Evolutionary conservation across 495 filamentous ascomycete genomes (phyloP), one percentile per base, ranked within the genome.

Genomic region (Cercophora sp.): DNA sequence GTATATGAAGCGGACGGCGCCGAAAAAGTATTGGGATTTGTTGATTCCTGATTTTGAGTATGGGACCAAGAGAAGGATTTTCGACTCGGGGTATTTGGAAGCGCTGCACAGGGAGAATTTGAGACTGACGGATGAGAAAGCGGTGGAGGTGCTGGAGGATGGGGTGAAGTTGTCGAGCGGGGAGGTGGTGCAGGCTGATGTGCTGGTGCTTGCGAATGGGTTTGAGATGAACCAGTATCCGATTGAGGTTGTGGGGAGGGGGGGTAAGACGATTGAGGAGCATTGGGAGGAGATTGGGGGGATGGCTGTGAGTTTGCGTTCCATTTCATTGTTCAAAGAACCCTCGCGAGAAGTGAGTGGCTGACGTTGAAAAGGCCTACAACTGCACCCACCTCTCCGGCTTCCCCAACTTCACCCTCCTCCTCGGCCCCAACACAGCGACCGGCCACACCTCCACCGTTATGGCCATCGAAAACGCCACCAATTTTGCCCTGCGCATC

Each of bases 61-160:
- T 29, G 72, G 72, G 11, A 76, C 73, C 59, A 76, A 76, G 59
- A 55, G 73, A 8, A 58, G 72, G 4, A 65, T 75, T 23, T 76
- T 74, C 40, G 73, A 76, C 54, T 61, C 59, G 4, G 55, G 56
- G 0, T 67, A 67, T 24, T 34, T 67, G 8, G n/a, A 54, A 27
- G 51, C 52, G 20, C 54, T 77, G 25, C 61, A 72, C 35, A 16
- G 24, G 15, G 42, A 54, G 5, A 71, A 73, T 20, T 20, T 77
- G 6, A 62, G 59, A 4, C 58, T 76, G 37, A 58, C 67, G 0
- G 24, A 61, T 8, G 66, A 71, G 51, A 57, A 54, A 1, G 70
- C 69, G 18, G 41, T 64, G 5, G 60, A 71, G 47, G 58, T 78
- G 8, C 45, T 62, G 10, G 66, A 67, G 20, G 48, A 59, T 1